phyloP scores from a whole-genome alignment of 805 yeast genomes.

The Brettanomyces custersianus region DNA sequence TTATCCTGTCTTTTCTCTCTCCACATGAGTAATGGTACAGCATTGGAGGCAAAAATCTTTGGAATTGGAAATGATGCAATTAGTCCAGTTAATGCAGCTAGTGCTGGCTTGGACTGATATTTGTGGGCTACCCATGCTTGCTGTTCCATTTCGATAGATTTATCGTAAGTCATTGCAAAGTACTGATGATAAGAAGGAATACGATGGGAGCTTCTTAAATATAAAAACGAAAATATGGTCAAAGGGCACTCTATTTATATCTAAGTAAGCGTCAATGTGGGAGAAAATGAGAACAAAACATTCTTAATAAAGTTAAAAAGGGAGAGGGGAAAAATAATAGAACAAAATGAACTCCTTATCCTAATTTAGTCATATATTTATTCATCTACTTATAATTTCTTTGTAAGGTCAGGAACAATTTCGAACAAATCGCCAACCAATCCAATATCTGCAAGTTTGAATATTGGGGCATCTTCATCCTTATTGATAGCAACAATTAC shows the following conservation, averaged over 20 bases:
- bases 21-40: constrained; percentile 47
- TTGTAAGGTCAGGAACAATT: constrained; percentile 83
- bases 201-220: background rate
- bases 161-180: constrained; percentile 17
- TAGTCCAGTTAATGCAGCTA: constrained; percentile 50
- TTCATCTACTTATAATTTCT: constrained; percentile 39
- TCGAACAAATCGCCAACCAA: constrained; percentile 83
- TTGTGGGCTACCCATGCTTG: constrained; percentile 42
- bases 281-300: too few relatives aligned
- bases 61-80: constrained; percentile 50
- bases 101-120: constrained; percentile 42
- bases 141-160: constrained; percentile 29
- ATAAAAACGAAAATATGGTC: background rate
- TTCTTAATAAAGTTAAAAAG: too few relatives aligned
- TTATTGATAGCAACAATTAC: constrained; percentile 90
- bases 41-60: constrained; percentile 51
- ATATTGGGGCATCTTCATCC: constrained; percentile 91
- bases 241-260: too few relatives aligned
- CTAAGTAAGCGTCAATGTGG: too few relatives aligned
- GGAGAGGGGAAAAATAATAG: too few relatives aligned
- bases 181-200: background rate
- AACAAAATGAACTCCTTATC: background rate
- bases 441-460: constrained; percentile 84
- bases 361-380: background rate
- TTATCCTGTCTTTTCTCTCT: constrained; percentile 29